These are phyloP conservation scores for Blastobotrys indianensis DNA, from an alignment of 1,139 yeast genomes.

Conservation along the genomic window DNA sequence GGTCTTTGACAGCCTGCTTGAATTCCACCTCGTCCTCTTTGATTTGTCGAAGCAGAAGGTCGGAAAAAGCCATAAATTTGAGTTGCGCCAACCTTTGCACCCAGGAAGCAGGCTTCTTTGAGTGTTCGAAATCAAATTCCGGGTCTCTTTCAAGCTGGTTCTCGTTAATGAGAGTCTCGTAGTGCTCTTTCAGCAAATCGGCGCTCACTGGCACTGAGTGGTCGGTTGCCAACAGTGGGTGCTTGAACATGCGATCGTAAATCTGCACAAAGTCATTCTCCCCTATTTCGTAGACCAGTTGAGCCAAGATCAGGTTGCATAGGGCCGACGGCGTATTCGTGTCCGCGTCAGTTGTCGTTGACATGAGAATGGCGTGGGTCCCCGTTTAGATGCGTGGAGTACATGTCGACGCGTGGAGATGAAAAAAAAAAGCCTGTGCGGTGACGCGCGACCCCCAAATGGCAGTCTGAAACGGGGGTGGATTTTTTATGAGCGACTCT, in stretches of 20 bases:
- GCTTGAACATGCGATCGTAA: slow-evolving; percentile 28
- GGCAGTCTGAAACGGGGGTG: too few species aligned
- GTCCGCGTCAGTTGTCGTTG: too few species aligned
- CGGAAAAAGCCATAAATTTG: slow-evolving; percentile 29
- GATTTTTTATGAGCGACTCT: too few species aligned
- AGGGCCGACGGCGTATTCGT: slow-evolving; percentile 14
- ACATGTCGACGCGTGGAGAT: too few species aligned
- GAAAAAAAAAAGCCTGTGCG: too few species aligned
- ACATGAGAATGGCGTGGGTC: too few species aligned
- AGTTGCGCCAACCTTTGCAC: slow-evolving; percentile 30
- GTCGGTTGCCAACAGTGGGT: slow-evolving; percentile 29
- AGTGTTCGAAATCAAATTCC: slow-evolving; percentile 5
- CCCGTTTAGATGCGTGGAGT: too few species aligned
- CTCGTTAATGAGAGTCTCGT: slow-evolving; percentile 22
- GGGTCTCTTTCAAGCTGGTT: slow-evolving; percentile 24
- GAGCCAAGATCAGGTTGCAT: slow-evolving; percentile 33
- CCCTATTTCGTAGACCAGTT: slow-evolving; percentile 33
- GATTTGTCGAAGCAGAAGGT: slow-evolving; percentile 23
- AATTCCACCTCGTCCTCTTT: slow-evolving; percentile 29
- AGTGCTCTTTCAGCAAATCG: slow-evolving; percentile 23
- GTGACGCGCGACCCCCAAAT: too few species aligned
- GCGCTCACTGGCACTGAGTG: slow-evolving; percentile 10
- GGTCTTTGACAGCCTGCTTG: slow-evolving; percentile 19
- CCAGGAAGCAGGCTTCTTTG: slow-evolving; percentile 24
- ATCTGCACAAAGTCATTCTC: slow-evolving; percentile 27